These are phyloP conservation scores for Geranomyces michiganensis DNA, from an alignment of 192 early-diverging fungal genomes.

Conservation along the genomic window DNA sequence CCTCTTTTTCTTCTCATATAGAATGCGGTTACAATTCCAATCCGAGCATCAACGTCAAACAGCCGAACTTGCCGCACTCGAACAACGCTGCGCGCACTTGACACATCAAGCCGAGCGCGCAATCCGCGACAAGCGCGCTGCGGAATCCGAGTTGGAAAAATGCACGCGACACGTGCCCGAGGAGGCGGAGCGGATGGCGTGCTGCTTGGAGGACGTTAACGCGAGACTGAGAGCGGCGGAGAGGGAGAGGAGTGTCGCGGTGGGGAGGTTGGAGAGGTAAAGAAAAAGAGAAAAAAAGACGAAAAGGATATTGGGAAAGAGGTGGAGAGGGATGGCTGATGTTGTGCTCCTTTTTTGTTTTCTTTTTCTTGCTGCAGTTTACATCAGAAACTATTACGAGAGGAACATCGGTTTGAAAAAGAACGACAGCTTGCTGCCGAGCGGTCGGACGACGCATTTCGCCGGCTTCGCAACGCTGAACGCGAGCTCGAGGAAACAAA, in stretches of 20 bases:
- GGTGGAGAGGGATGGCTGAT: too few species aligned
- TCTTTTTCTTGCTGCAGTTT: conserved; percentile 20
- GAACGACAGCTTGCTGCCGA: conserved; percentile 47
- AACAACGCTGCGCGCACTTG: conserved; percentile 29
- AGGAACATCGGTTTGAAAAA: conserved; percentile 49
- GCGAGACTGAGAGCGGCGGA: conserved; percentile 36
- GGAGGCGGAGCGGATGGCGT: conserved; percentile 49
- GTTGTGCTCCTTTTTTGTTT: background rate
- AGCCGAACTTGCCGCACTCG: conserved; percentile 45
- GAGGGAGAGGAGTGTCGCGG: conserved; percentile 38
- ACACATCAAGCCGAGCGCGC: conserved; percentile 45
- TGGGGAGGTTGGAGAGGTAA: conserved; percentile 43
- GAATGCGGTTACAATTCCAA: conserved; percentile 39
- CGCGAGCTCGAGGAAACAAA: conserved; percentile 53
- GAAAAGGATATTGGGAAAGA: background rate
- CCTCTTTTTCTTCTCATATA: background rate
- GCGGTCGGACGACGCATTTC: conserved; percentile 43
- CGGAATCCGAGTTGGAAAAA: conserved; percentile 55
- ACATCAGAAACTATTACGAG: conserved; percentile 46
- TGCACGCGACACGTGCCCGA: conserved; percentile 46
- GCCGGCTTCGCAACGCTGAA: conserved; percentile 46
- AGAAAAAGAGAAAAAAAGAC: background rate
- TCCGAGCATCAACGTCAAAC: conserved; percentile 34
- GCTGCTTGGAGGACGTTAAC: conserved; percentile 51
- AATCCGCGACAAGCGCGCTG: conserved; percentile 55